These are phyloP conservation scores for Eucalyptus urophylla DNA, from an alignment of 345 rosid species.

Conservation along the genomic window DNA sequence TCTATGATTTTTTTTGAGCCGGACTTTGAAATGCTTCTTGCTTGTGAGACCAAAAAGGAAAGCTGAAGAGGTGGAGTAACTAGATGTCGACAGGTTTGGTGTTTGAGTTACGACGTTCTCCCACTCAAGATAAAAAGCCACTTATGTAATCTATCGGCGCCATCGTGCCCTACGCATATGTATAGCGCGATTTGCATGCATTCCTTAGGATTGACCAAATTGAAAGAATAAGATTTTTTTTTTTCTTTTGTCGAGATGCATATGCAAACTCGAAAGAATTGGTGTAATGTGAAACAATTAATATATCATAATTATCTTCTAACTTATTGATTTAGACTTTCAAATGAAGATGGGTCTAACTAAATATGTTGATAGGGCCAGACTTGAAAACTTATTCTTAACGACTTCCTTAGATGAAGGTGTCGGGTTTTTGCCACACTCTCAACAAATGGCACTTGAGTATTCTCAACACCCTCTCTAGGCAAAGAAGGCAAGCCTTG, in stretches of 20 bases:
- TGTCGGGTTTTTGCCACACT: rapidly evolving
- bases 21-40: not conserved
- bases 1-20: not conserved
- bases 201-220: not conserved
- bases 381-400: too few relatives aligned
- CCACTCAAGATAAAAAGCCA: too few relatives aligned
- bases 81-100: too few relatives aligned
- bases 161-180: too few relatives aligned
- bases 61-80: too few relatives aligned
- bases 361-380: rapidly evolving
- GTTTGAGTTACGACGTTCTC: too few relatives aligned
- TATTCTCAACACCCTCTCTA: not conserved
- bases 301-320: not conserved
- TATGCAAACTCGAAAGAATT: rapidly evolving
- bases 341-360: too few relatives aligned
- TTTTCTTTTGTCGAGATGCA: too few relatives aligned
- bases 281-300: rapidly evolving
- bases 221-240: too few relatives aligned
- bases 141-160: too few relatives aligned
- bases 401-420: rapidly evolving
- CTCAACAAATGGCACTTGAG: not conserved
- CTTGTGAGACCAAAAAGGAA: too few relatives aligned
- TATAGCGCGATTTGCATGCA: not conserved
- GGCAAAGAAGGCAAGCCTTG: not conserved
- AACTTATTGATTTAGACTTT: too few relatives aligned